Evolutionary conservation across 768 basidiomycete species (phyloP), one percentile per base, ranked within the genome.

Genomic region (Pisolithus tinctorius): DNA sequence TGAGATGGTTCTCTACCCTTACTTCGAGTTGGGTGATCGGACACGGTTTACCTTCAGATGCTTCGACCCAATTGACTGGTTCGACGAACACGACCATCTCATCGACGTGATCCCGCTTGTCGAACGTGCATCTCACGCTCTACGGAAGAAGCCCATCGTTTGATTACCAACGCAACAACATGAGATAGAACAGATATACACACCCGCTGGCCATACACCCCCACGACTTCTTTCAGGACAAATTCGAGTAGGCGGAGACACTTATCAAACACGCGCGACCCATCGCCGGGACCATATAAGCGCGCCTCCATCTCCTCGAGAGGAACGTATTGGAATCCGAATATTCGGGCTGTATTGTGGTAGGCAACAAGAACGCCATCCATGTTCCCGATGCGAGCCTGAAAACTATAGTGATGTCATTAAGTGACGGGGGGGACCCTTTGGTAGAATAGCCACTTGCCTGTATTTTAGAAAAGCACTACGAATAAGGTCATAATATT

Each of bases 341-440:
- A 93, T 46, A 96, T 79, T 16, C 79, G 77, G 6, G 81, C 80
- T 0, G 90, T 94, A 55, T 95, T 96, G 62, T 92, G 89, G 61
- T 88, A 91, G 20, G 90, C 84, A 37, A 92, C 81, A 53, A 93
- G 75, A 7, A 97, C 86, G 14, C 95, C 95, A 61, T 96, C 93
- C 95, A 98, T 98, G 62, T 86, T 83, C 8, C 95, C 95, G 54
- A 99, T 98, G 4, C 95, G 84, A 2, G 81, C 94, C 75, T 99
- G 95, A 72, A 98, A 86, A 56, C 90, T 93, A 53, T n/a, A 39
- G 14, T 14, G 26, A 6, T 26, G 23, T 17, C 51, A 38, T 40
- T 39, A 37, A 37, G 23, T 2, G 17, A 17, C n/a, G 43, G 29
- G 5, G 14, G 29, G 37, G 26, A 39, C 4, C 13, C 20, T 8